These are phyloP conservation scores for Suillus clintonianus DNA, from an alignment of 768 basidiomycete species.

Conservation along the genomic window DNA sequence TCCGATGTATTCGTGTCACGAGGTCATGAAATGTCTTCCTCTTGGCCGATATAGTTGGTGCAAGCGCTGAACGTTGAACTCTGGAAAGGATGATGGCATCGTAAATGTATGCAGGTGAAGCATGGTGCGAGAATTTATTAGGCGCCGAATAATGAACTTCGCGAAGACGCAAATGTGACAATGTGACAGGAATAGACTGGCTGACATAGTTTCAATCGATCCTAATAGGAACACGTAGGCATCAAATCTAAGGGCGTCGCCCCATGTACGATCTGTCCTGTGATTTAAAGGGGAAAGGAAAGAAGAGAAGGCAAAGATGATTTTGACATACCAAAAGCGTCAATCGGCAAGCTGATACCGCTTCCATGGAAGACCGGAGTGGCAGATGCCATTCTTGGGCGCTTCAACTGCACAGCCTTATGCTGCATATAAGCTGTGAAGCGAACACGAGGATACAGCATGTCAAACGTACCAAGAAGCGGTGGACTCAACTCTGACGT, in stretches of 20 bases:
- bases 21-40: slow-evolving; percentile 49
- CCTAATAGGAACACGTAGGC: not conserved
- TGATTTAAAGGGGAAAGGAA: not conserved
- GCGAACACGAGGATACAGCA: too few species aligned
- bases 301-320: not conserved
- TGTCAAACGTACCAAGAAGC: too few species aligned
- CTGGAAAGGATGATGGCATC: not conserved
- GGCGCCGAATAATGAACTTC: slow-evolving; percentile 51
- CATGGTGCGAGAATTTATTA: not conserved
- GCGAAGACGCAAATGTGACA: slow-evolving; percentile 18
- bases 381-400: too few species aligned
- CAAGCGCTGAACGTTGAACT: too few species aligned
- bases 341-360: slow-evolving; percentile 97
- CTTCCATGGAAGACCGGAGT: too few species aligned
- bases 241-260: not conserved
- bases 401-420: too few species aligned
- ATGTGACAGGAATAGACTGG: not conserved
- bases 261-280: not conserved
- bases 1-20: slow-evolving; percentile 66
- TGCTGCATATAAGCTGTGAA: too few species aligned
- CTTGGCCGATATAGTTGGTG: not conserved
- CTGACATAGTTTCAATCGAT: not conserved
- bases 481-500: too few species aligned
- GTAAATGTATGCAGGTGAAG: not conserved
- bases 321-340: slow-evolving; percentile 72